phyloP scores from a whole-genome alignment of 75 land plant genomes.

The Pinus albicaulis region DNA sequence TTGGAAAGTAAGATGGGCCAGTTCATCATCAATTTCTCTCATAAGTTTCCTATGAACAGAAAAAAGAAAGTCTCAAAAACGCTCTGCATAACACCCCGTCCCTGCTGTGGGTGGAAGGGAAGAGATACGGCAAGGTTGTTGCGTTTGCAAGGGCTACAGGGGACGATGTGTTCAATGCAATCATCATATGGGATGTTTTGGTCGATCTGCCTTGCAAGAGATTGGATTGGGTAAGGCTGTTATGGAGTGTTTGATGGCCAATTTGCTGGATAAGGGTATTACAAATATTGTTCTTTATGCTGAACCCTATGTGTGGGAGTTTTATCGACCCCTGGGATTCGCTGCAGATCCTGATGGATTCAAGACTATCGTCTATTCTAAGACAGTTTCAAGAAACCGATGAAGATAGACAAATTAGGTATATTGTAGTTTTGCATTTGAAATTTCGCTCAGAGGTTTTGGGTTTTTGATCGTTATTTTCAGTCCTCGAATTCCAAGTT shows the following conservation, averaged over 20 bases:
- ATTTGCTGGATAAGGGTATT: conserved; percentile 56
- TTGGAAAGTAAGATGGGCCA: too few relatives aligned
- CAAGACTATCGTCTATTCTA: conserved; percentile 76
- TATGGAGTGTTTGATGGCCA: conserved; percentile 78
- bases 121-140: conserved; percentile 42
- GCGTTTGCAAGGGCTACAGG: conserved; percentile 96
- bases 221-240: conserved; percentile 85
- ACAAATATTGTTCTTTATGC: conserved; percentile 80
- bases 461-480: too few relatives aligned
- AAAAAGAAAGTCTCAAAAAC: conserved; percentile 37
- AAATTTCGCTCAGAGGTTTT: too few relatives aligned
- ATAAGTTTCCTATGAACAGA: too few relatives aligned
- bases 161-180: conserved; percentile 92
- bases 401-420: background rate
- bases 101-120: conserved; percentile 61
- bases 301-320: conserved; percentile 82
- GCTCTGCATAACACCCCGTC: conserved; percentile 73
- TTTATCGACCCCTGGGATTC: conserved; percentile 86
- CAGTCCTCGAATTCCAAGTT: too few relatives aligned
- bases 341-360: conserved; percentile 89
- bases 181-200: conserved; percentile 97
- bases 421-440: too few relatives aligned
- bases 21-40: too few relatives aligned
- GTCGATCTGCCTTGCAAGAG: conserved; percentile 86
- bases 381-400: conserved; percentile 14